Evolutionary conservation across 768 basidiomycete genomes (phyloP).

Genomic region (Chalciporus chontae): DNA sequence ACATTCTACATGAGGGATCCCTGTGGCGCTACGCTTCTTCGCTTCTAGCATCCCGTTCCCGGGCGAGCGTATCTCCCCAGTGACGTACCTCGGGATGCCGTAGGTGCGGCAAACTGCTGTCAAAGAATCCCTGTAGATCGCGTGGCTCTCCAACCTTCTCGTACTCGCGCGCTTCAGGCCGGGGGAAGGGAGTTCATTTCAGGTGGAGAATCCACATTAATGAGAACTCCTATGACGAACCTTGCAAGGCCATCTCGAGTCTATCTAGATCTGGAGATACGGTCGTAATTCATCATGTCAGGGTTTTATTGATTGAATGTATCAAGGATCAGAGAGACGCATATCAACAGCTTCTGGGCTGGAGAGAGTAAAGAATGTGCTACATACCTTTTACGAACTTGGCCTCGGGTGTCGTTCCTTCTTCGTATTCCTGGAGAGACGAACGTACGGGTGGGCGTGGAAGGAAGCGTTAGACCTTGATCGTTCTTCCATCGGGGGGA

Average conservation of each 20-base stretch:
- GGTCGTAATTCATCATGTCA: not conserved
- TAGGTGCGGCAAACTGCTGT: slow-evolving; percentile 71
- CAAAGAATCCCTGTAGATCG: slow-evolving; percentile 73
- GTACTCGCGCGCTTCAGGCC: slow-evolving; percentile 66
- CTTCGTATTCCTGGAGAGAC: slow-evolving; percentile 78
- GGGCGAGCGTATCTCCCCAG: slow-evolving; percentile 54
- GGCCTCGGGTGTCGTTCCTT: slow-evolving; percentile 66
- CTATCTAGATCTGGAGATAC: slow-evolving; percentile 66
- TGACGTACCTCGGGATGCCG: slow-evolving; percentile 66
- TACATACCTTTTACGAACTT: slow-evolving; percentile 79
- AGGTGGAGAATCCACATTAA: not conserved
- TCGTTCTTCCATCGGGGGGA: too few species aligned
- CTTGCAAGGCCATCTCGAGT: slow-evolving; percentile 87
- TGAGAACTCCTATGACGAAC: slow-evolving; percentile 34
- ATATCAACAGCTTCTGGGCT: not conserved
- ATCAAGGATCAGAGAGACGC: not conserved
- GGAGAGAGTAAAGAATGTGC: not conserved
- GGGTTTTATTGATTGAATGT: too few species aligned
- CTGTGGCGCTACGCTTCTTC: too few species aligned
- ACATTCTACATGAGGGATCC: too few species aligned
- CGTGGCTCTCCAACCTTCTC: slow-evolving; percentile 45
- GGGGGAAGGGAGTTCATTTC: too few species aligned
- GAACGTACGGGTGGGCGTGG: not conserved
- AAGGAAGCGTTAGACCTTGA: too few species aligned
- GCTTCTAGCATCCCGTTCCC: slow-evolving; percentile 1